A percentile compares a stretch with the other conserved stretches of the same genome.
These are phyloP conservation scores for Colletotrichum godetiae DNA, from an alignment of 2,329 filamentous ascomycete species.

Conservation along the genomic window DNA sequence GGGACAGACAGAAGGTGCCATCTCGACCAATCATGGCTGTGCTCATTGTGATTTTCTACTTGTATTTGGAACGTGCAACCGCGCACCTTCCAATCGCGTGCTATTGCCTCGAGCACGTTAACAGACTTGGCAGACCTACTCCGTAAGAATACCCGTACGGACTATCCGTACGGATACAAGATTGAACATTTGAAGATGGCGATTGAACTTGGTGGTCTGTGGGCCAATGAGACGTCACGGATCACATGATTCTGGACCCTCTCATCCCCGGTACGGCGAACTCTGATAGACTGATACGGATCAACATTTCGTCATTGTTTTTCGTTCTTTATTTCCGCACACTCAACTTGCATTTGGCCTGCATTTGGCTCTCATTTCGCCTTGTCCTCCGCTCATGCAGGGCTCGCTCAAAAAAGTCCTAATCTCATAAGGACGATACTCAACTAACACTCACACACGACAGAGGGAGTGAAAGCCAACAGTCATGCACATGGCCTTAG, in stretches of 20 bases:
- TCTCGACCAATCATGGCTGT: not conserved
- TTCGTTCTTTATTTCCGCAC: not conserved
- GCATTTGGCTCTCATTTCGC: not conserved
- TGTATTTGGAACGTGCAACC: not conserved
- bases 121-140: conserved; percentile 1
- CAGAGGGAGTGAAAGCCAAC: not conserved
- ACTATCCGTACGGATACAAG: too few species aligned
- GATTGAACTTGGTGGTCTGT: conserved; percentile 15
- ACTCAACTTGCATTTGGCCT: not conserved
- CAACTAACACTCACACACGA: not conserved
- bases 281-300: conserved; percentile 23
- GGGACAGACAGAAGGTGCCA: not conserved
- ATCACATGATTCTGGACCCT: not conserved
- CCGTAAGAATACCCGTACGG: too few species aligned
- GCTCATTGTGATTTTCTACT: not conserved
- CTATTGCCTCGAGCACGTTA: conserved; percentile 24
- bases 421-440: not conserved
- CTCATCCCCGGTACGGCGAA: conserved; percentile 1
- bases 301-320: not conserved
- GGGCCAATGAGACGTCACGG: conserved; percentile 8
- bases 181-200: not conserved
- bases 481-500: not conserved
- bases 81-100: conserved; percentile 22
- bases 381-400: not conserved
- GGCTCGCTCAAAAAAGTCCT: not conserved